These are phyloP conservation scores for Crucibulum laeve DNA, from an alignment of 768 basidiomycete genomes.

Conservation along the genomic window DNA sequence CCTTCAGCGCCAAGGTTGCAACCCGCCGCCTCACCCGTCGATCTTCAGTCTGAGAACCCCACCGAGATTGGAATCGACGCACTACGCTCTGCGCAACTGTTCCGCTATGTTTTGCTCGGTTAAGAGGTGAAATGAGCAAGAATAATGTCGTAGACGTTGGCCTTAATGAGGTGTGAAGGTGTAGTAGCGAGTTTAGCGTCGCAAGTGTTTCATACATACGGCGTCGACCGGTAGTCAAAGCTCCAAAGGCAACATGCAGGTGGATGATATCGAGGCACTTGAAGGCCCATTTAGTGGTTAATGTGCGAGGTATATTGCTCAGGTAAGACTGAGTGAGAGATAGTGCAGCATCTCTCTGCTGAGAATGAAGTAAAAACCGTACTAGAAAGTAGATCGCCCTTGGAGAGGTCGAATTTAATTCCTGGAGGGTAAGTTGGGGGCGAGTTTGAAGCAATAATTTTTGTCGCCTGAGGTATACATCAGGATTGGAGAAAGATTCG, in stretches of 20 bases:
- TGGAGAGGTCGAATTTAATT: constrained; percentile 26
- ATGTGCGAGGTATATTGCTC: constrained; percentile 35
- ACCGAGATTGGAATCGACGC: constrained; percentile 41
- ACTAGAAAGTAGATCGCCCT: constrained; percentile 42
- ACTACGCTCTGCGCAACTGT: constrained; percentile 45
- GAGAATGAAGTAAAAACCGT: constrained; percentile 38
- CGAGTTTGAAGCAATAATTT: not conserved
- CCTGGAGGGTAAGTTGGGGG: not conserved
- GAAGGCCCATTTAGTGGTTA: constrained; percentile 28
- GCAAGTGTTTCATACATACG: constrained; percentile 40
- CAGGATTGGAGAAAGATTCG: no score
- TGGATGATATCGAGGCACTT: constrained; percentile 53
- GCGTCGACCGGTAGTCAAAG: constrained; percentile 29
- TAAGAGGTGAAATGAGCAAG: constrained; percentile 52
- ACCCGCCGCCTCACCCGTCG: constrained; percentile 57
- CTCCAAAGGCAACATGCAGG: constrained; percentile 35
- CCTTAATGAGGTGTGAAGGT: constrained; percentile 39
- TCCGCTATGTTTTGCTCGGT: constrained; percentile 45
- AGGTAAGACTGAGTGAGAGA: constrained; percentile 47
- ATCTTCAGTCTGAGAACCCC: constrained; percentile 55
- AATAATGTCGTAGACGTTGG: constrained; percentile 60
- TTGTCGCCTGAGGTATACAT: not conserved
- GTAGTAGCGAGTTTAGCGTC: constrained; percentile 39
- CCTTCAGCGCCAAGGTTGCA: constrained; percentile 55
- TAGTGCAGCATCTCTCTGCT: constrained; percentile 33